Evolutionary conservation across 2,329 filamentous ascomycete genomes (phyloP).

Genomic region (Aspergillus luchuensis): DNA sequence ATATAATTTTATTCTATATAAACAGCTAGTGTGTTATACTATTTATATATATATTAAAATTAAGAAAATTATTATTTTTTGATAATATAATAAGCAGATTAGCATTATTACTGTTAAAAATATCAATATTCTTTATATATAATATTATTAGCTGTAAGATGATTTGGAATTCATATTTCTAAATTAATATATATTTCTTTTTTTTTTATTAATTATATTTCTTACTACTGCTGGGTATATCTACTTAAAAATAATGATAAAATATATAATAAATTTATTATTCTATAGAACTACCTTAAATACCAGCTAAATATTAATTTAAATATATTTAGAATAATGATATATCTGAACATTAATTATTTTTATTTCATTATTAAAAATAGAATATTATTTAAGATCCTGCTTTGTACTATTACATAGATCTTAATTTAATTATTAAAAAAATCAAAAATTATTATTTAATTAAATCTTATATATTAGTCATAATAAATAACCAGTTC

Average conservation of each 20-base stretch:
- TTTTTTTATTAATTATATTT: neutral
- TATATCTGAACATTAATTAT: neutral
- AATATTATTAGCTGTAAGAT: neutral
- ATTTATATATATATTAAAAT: slow-evolving; percentile 2
- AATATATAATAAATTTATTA: neutral
- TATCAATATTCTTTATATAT: slow-evolving; percentile 5
- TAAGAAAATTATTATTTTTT: neutral
- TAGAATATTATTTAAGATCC: neutral
- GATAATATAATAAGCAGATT: slow-evolving; percentile 4
- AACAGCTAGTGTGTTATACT: neutral
- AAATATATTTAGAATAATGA: slow-evolving; percentile 1
- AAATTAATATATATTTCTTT: neutral
- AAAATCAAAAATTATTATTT: no score
- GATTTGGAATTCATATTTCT: no score
- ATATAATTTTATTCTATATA: slow-evolving; percentile 2
- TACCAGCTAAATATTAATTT: neutral
- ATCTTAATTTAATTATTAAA: no score
- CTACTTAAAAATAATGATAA: neutral
- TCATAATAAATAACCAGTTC: neutral
- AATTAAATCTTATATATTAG: neutral
- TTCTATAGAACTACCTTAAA: neutral
- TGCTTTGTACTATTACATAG: neutral
- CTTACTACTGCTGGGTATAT: neutral
- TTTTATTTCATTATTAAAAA: neutral
- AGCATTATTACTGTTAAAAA: slow-evolving; percentile 3